Base-by-base conservation (phyloP, 805 yeast genomes). In the Peterozyma toletana region DNA sequence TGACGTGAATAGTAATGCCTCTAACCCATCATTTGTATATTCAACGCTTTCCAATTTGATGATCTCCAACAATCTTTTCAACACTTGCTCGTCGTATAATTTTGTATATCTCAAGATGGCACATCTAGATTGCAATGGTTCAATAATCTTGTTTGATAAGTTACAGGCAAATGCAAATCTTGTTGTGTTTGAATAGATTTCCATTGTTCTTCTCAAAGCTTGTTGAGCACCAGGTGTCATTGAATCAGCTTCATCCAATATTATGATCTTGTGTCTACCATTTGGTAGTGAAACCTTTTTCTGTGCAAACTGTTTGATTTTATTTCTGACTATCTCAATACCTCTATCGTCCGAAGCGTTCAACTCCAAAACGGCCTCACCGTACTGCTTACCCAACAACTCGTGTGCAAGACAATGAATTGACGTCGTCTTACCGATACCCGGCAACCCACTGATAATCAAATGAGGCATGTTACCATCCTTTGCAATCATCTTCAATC, bases 161-260 rank as follows among this genome's bases (percentile, higher is more conserved):
- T 93, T 93, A 67, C 99, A 93, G 0, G 98, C 97, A 68, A 93
- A 93, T n/a, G 96, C 97, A 68, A 93, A 93, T 55, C 99, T 75
- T 7, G 99, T 93, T 5, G 97, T 84, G 59, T 85, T 84, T n/a
- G 97, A 85, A 57, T 87, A 91, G 30, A 91, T 74, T 58, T 90
- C 98, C 98, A 89, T 89, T 1, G 96, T 89, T 58, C 97, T 75
- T 62, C 97, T 75, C 54, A 90, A 67, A 0, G 97, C 97, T 60
- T 87, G 96, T 60, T 89, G 97, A 2, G 97, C 96, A 34, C 96
- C 96, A 0, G 95, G 88, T 0, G 97, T 89, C 97, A 89, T 89
- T 11, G 93, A 83, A 59, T 89, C 97, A 0, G 96, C 97, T 64
- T 89, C 99, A 63, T 91, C 99, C 50, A 93, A 66, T 42, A 93